Percentiles rank a stretch among this genome's conserved stretches.
phyloP scores from a whole-genome alignment of 768 basidiomycete species.

The Phlebiopsis gigantea region DNA sequence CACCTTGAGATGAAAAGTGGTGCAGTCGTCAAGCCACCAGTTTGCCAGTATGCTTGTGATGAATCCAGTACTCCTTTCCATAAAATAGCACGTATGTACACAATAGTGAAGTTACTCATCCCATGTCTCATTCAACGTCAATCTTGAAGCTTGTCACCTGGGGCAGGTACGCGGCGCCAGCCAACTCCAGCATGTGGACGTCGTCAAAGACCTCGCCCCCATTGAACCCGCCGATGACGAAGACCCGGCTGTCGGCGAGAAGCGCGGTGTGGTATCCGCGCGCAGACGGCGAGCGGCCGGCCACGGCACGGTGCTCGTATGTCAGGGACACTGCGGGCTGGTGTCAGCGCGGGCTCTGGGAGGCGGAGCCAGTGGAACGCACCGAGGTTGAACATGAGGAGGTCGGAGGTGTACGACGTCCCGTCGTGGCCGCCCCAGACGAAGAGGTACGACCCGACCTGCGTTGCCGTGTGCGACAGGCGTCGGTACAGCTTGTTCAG shows the following conservation, averaged over 20 bases:
- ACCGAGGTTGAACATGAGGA: slow-evolving; percentile 88
- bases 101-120: background rate
- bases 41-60: too few species aligned
- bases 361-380: slow-evolving; percentile 28
- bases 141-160: slow-evolving; percentile 42
- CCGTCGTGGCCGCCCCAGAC: slow-evolving; percentile 88
- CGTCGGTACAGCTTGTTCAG: slow-evolving; percentile 46
- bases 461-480: slow-evolving; percentile 81
- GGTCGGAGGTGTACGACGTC: slow-evolving; percentile 61
- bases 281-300: slow-evolving; percentile 62
- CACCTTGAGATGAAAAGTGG: too few species aligned
- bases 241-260: slow-evolving; percentile 78
- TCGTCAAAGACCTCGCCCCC: slow-evolving; percentile 82
- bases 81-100: too few species aligned
- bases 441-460: slow-evolving; percentile 90
- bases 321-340: slow-evolving; percentile 65
- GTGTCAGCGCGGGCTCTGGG: background rate
- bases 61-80: too few species aligned
- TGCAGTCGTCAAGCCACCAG: too few species aligned
- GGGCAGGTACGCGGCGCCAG: slow-evolving; percentile 82
- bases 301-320: slow-evolving; percentile 69
- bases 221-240: slow-evolving; percentile 86
- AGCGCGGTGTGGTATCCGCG: slow-evolving; percentile 85
- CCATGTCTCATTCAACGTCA: slow-evolving; percentile 21
- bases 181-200: slow-evolving; percentile 79